Conservation (phyloP, 495 filamentous ascomycete genomes). For the Aspergillus conjunctus region DNA sequence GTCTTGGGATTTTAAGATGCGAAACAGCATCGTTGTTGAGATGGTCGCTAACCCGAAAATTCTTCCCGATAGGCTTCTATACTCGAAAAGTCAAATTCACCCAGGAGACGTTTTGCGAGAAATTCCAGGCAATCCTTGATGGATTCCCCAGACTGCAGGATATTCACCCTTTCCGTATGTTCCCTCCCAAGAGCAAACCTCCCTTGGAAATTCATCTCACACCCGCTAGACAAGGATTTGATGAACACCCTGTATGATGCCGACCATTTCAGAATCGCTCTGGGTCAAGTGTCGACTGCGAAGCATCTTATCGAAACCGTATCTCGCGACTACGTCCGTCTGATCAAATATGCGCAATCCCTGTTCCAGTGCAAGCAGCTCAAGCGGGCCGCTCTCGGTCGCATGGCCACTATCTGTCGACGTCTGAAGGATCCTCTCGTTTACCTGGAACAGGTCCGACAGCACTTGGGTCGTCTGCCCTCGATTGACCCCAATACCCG, state of each 20-base stretch:
- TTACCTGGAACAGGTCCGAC: conserved; percentile 96
- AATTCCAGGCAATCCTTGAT: conserved; percentile 84
- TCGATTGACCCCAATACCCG: conserved; percentile 95
- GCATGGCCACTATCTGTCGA: conserved; percentile 96
- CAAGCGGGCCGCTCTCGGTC: conserved; percentile 83
- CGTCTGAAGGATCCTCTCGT: conserved; percentile 89
- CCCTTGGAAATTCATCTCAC: conserved; percentile 26
- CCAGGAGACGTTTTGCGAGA: conserved; percentile 95
- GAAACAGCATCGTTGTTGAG: neutral
- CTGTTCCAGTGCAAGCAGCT: conserved; percentile 96
- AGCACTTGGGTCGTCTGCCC: conserved; percentile 96
- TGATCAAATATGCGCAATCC: conserved; percentile 94
- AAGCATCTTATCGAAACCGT: conserved; percentile 97
- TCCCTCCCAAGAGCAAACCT: neutral
- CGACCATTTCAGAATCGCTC: conserved; percentile 95
- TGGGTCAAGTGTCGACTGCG: conserved; percentile 92
- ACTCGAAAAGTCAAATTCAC: conserved; percentile 99
- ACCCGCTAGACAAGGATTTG: conserved; percentile 66
- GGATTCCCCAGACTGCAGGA: conserved; percentile 93
- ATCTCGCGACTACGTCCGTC: conserved; percentile 87
- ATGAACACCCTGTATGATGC: conserved; percentile 91
- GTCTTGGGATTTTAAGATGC: neutral
- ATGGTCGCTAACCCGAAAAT: conserved; percentile 30
- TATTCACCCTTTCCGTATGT: conserved; percentile 92
- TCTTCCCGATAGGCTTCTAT: conserved; percentile 70